phyloP scores from a whole-genome alignment of 768 basidiomycete species.

The Scleroderma citrinum region DNA sequence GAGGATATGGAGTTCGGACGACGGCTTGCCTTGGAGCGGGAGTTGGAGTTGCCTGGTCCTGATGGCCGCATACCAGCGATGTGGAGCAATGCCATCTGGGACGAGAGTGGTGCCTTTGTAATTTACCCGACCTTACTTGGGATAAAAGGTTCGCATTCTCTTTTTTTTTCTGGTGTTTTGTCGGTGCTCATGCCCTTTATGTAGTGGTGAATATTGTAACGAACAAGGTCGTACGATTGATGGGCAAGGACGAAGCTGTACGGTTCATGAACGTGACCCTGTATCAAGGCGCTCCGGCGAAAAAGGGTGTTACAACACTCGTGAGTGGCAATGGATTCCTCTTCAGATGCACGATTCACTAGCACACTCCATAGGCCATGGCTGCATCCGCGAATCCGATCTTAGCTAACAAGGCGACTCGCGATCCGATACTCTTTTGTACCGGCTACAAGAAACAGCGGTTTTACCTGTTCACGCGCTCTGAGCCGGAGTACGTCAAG shows the following conservation, averaged over 20 bases:
- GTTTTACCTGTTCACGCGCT: slow-evolving; percentile 92
- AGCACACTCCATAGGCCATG: slow-evolving; percentile 57
- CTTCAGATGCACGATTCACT: slow-evolving; percentile 4
- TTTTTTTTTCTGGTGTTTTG: neutral
- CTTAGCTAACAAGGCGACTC: slow-evolving; percentile 72
- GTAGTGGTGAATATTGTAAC: slow-evolving; percentile 45
- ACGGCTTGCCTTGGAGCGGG: slow-evolving; percentile 86
- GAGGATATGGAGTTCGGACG: slow-evolving; percentile 99
- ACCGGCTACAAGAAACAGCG: slow-evolving; percentile 90
- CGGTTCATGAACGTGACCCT: slow-evolving; percentile 83
- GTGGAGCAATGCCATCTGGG: slow-evolving; percentile 93
- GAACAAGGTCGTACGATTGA: slow-evolving; percentile 80
- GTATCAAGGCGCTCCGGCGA: slow-evolving; percentile 92
- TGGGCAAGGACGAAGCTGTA: slow-evolving; percentile 93
- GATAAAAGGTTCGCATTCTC: slow-evolving; percentile 69
- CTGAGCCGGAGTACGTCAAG: slow-evolving; percentile 75
- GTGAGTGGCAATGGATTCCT: slow-evolving; percentile 35
- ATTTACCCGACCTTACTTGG: slow-evolving; percentile 92
- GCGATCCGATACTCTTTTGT: slow-evolving; percentile 90
- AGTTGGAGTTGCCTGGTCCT: slow-evolving; percentile 77
- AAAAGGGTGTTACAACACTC: slow-evolving; percentile 77
- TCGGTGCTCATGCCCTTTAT: neutral
- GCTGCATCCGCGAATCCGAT: slow-evolving; percentile 95
- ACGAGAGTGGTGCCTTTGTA: slow-evolving; percentile 93
- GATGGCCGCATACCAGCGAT: slow-evolving; percentile 68